Evolutionary conservation across 768 basidiomycete species (phyloP).

Genomic region (Trametes cubensis): DNA sequence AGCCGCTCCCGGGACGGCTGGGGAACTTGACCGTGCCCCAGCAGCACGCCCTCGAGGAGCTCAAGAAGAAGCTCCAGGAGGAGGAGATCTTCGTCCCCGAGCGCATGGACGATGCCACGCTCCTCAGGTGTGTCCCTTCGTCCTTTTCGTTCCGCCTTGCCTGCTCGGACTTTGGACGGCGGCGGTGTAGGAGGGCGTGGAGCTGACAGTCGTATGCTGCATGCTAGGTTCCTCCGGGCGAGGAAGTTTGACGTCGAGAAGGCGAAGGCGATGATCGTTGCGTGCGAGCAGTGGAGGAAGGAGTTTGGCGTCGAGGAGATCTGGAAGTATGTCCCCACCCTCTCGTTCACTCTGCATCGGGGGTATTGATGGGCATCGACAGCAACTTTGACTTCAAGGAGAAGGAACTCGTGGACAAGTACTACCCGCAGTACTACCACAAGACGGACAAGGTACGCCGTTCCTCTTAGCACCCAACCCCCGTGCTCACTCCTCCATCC

Average conservation of each 20-base stretch:
- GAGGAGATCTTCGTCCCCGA: constrained; percentile 62
- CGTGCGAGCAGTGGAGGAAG: constrained; percentile 87
- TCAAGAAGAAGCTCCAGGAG: constrained; percentile 64
- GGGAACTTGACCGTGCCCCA: constrained; percentile 76
- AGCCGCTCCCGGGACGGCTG: constrained; percentile 68
- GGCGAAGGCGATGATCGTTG: constrained; percentile 82
- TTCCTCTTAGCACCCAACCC: too few species aligned
- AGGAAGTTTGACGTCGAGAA: constrained; percentile 86
- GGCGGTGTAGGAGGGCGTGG: background rate
- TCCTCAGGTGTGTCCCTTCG: constrained; percentile 56
- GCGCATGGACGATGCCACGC: constrained; percentile 69
- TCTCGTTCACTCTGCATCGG: background rate
- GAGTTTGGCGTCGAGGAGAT: constrained; percentile 82
- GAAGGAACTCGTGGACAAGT: constrained; percentile 80
- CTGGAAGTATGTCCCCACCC: constrained; percentile 48
- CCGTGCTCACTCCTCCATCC: too few species aligned
- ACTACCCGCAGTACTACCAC: constrained; percentile 96
- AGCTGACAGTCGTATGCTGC: background rate
- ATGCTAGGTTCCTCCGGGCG: constrained; percentile 84
- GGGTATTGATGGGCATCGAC: constrained; percentile 8
- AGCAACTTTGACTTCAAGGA: constrained; percentile 90
- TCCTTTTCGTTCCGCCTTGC: background rate
- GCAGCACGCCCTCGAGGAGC: constrained; percentile 64
- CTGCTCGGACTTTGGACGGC: background rate
- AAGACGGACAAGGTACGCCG: constrained; percentile 83